These are phyloP conservation scores for Phaeotremella skinneri DNA, from an alignment of 768 basidiomycete genomes.

Conservation along the genomic window DNA sequence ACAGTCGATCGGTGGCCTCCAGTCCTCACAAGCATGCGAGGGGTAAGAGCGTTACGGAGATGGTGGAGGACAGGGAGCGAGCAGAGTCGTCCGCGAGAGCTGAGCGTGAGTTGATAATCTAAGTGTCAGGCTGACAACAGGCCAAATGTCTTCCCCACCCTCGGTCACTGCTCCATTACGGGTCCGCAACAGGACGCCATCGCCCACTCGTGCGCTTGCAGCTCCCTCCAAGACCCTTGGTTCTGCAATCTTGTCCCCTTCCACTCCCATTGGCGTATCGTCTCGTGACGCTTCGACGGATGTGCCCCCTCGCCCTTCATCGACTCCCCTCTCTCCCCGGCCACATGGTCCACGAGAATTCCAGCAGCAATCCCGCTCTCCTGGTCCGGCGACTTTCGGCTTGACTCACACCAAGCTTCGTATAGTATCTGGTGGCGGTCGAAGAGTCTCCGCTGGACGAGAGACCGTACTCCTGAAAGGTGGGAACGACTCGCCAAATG, in stretches of 20 bases:
- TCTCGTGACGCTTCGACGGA: slow-evolving; percentile 13
- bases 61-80: slow-evolving; percentile 6
- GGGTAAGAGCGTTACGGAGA: slow-evolving; percentile 14
- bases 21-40: slow-evolving; percentile 2
- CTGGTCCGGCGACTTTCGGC: slow-evolving; percentile 13
- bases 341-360: slow-evolving; percentile 22
- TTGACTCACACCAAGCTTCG: slow-evolving; percentile 37
- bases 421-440: slow-evolving; percentile 41
- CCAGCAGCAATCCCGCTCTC: neutral
- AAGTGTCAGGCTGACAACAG: slow-evolving; percentile 2
- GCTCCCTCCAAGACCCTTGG: slow-evolving; percentile 4
- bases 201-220: slow-evolving; percentile 17
- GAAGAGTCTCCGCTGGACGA: slow-evolving; percentile 41
- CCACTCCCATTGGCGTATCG: neutral
- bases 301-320: slow-evolving; percentile 3
- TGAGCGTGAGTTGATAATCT: slow-evolving; percentile 9
- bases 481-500: slow-evolving; percentile 14
- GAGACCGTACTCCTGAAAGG: slow-evolving; percentile 38
- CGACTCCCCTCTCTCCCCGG: slow-evolving; percentile 20
- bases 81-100: slow-evolving; percentile 11
- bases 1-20: slow-evolving; percentile 51
- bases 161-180: slow-evolving; percentile 30
- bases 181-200: slow-evolving; percentile 34
- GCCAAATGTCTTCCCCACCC: slow-evolving; percentile 5
- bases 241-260: slow-evolving; percentile 2